Base-by-base conservation (phyloP, 257 asterid genomes). In the Nemophila menziesii region DNA sequence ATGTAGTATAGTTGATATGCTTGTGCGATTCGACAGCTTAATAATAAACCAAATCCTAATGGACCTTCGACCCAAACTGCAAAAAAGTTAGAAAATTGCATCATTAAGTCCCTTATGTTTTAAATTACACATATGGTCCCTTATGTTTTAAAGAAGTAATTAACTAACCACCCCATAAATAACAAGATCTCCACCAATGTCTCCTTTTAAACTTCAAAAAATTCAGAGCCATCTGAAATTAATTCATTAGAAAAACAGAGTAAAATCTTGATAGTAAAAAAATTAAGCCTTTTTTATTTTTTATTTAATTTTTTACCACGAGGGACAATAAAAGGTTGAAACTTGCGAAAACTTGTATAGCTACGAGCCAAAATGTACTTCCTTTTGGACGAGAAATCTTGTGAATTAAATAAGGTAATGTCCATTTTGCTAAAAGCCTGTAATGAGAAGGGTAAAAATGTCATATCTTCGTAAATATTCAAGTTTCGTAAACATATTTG, bases 31-130 rank as follows among this genome's bases (percentile, higher is more conserved):
- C 95, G 90, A 54, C 79, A 67, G 65, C 92, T 62, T 83, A 84
- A 62, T 68, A 84, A 79, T 84, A 84, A 67, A 54, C 95, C 95
- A 70, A 84, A 84, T 58, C 95, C 95, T 34, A 80, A 69, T 22
- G 93, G 84, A 64, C 93, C 95, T 69, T 84, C 95, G 17, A 78
- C 56, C 93, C 95, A 84, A 61, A 75, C 95, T 84, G 86, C 49
- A 61, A 67, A 51, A 53, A 66, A 57, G 57, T 9, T 39, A 66
- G 27, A 44, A 54, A 38, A n/a, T n/a, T n/a, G n/a, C n/a, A n/a
- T n/a, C n/a, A n/a, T n/a, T n/a, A n/a, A n/a, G n/a, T n/a, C n/a
- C n/a, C n/a, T n/a, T n/a, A n/a, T n/a, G n/a, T n/a, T n/a, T n/a
- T n/a, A n/a, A n/a, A n/a, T n/a, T n/a, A n/a, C n/a, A n/a, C n/a